Evolutionary conservation across 2,329 filamentous ascomycete species (phyloP).

Genomic region (Geosmithia flava): DNA sequence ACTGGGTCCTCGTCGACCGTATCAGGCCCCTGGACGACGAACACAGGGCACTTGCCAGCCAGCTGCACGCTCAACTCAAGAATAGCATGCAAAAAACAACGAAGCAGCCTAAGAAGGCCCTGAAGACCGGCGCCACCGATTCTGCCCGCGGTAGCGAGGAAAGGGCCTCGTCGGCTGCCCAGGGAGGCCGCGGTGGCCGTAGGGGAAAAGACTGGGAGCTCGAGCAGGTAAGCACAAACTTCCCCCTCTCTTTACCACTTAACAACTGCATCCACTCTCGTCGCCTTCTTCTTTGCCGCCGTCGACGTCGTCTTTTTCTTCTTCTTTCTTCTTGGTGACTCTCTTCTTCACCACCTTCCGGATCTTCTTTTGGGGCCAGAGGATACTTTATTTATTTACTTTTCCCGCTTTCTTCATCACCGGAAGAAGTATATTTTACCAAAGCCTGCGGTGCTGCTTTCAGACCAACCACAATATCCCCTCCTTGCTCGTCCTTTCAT

Average conservation of each 20-base stretch:
- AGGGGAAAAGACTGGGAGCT: slow-evolving; percentile 70
- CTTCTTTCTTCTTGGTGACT: background rate
- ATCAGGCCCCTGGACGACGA: slow-evolving; percentile 91
- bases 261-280: background rate
- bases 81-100: slow-evolving; percentile 37
- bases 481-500: no score
- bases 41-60: slow-evolving; percentile 77
- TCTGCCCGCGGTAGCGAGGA: slow-evolving; percentile 65
- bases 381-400: no score
- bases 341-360: no score
- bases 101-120: slow-evolving; percentile 40
- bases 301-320: no score
- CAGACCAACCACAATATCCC: no score
- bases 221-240: slow-evolving; percentile 51
- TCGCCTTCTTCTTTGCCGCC: background rate
- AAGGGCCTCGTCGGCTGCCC: slow-evolving; percentile 48
- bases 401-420: no score
- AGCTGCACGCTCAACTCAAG: slow-evolving; percentile 58
- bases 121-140: slow-evolving; percentile 24
- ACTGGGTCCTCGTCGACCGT: slow-evolving; percentile 91
- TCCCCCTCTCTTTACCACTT: background rate
- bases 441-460: no score
- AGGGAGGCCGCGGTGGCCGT: slow-evolving; percentile 56
- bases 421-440: no score
- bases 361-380: no score